Evolutionary conservation across 768 basidiomycete species (phyloP).

Genomic region (Boletus subparvulus): DNA sequence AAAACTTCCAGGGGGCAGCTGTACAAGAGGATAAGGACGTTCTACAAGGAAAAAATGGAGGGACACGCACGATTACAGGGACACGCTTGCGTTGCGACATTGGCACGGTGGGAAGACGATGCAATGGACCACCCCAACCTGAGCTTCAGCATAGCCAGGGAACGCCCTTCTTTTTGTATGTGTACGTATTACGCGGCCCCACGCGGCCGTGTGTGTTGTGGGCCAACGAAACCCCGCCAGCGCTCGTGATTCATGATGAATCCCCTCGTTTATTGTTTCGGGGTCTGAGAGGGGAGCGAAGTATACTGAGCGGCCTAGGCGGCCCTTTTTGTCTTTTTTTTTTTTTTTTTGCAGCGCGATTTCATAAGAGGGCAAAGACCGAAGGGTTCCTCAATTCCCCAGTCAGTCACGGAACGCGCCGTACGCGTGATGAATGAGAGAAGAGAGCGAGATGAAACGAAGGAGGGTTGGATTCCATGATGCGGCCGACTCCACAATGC

Average conservation of each 20-base stretch:
- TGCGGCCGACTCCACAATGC: constrained; percentile 16
- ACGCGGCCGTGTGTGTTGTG: constrained; percentile 2
- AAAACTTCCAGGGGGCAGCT: constrained; percentile 11
- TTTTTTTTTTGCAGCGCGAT: neutral
- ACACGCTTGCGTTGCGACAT: constrained; percentile 26
- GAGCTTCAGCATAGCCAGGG: constrained; percentile 5
- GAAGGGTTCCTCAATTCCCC: neutral
- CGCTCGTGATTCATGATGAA: constrained; percentile 13
- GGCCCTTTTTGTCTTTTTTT: neutral
- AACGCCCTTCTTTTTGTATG: constrained; percentile 22
- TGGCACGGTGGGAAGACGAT: constrained; percentile 13
- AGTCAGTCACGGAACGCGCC: constrained; percentile 19
- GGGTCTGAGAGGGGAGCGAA: neutral
- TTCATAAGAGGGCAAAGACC: constrained; percentile 4
- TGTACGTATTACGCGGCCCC: constrained; percentile 5
- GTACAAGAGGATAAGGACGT: constrained; percentile 6
- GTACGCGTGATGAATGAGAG: neutral
- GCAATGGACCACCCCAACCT: constrained; percentile 4
- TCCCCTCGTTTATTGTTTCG: constrained; percentile 4
- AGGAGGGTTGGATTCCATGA: constrained; percentile 3
- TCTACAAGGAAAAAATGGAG: constrained; percentile 1
- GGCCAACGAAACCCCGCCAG: constrained; percentile 20
- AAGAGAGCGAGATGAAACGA: constrained; percentile 21
- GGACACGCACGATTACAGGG: constrained; percentile 12
- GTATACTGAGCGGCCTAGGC: neutral